A percentile compares a stretch with the other conserved stretches of the same genome.
Conservation (phyloP, 768 basidiomycete genomes). For the Macrolepiota albuminosa region DNA sequence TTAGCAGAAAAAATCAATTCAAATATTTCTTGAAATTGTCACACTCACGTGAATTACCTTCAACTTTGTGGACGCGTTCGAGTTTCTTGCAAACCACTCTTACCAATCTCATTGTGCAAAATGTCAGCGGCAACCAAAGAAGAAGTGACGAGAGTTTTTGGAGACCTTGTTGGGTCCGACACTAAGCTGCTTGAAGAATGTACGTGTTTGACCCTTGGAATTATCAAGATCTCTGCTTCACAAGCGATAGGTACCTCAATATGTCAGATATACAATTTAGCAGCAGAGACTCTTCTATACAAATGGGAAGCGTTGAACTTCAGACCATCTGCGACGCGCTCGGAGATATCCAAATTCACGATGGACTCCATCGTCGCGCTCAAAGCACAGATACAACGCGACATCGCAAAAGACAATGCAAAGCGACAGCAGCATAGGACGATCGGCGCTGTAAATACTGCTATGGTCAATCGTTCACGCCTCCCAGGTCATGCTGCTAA, state of each 20-base stretch:
- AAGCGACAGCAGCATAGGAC: slow-evolving; percentile 28
- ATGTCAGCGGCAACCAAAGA: slow-evolving; percentile 20
- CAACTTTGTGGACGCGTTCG: slow-evolving; percentile 8
- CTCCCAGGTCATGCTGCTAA: slow-evolving; percentile 24
- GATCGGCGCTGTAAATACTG: slow-evolving; percentile 21
- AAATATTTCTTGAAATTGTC: not conserved
- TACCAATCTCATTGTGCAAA: not conserved
- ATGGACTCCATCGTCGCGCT: slow-evolving; percentile 47
- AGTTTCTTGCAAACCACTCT: not conserved
- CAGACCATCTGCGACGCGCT: slow-evolving; percentile 27
- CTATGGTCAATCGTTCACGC: slow-evolving; percentile 30
- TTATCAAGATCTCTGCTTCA: not conserved
- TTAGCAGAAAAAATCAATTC: not conserved
- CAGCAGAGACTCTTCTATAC: slow-evolving; percentile 50
- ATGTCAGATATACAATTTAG: slow-evolving; percentile 57
- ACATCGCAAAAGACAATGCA: slow-evolving; percentile 29
- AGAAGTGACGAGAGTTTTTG: slow-evolving; percentile 24
- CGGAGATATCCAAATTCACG: slow-evolving; percentile 34
- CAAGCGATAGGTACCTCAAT: slow-evolving; percentile 51
- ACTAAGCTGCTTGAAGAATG: slow-evolving; percentile 50
- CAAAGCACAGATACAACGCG: slow-evolving; percentile 45
- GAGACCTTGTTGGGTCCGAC: slow-evolving; percentile 26
- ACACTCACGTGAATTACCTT: slow-evolving; percentile 3
- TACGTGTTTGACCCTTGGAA: slow-evolving; percentile 18
- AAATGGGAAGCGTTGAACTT: slow-evolving; percentile 65